These are phyloP conservation scores for Blakeslea trispora DNA, from an alignment of 371 early-diverging fungal species.

Conservation along the genomic window DNA sequence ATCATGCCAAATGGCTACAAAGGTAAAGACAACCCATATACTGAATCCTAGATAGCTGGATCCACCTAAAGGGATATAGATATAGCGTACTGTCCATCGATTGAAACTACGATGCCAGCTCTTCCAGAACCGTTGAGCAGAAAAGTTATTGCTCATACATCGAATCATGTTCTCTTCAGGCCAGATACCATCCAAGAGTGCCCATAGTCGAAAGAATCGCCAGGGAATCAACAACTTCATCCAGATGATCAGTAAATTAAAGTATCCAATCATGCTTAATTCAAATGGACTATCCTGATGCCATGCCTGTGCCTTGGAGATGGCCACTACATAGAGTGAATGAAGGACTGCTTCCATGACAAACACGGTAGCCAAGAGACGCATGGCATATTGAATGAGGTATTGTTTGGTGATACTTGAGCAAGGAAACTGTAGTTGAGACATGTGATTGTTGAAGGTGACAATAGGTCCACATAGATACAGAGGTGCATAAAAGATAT, in stretches of 20 bases:
- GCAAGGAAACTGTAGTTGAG: conserved; percentile 69
- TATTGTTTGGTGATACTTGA: conserved; percentile 39
- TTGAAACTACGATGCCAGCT: conserved; percentile 93
- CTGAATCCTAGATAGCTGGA: conserved; percentile 62
- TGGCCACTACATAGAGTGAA: conserved; percentile 82
- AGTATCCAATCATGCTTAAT: conserved; percentile 79
- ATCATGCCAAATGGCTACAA: conserved; percentile 97
- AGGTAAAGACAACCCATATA: conserved; percentile 85
- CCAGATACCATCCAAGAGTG: conserved; percentile 82
- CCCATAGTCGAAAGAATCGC: conserved; percentile 96
- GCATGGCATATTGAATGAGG: conserved; percentile 47
- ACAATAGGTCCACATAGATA: conserved; percentile 95
- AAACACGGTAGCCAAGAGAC: conserved; percentile 54
- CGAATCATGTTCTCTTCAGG: conserved; percentile 91
- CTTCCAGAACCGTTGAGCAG: conserved; percentile 88
- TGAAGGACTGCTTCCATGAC: conserved; percentile 87
- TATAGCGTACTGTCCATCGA: conserved; percentile 87
- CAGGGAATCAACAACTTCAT: conserved; percentile 89
- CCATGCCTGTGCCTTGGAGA: conserved; percentile 83
- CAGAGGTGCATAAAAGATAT: conserved; percentile 86
- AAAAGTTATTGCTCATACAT: conserved; percentile 93
- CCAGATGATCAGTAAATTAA: conserved; percentile 88
- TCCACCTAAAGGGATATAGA: conserved; percentile 95
- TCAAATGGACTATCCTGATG: conserved; percentile 69
- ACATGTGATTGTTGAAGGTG: conserved; percentile 88